Evolutionary conservation across 2,329 filamentous ascomycete genomes (phyloP).

Genomic region (Fusarium clavum): DNA sequence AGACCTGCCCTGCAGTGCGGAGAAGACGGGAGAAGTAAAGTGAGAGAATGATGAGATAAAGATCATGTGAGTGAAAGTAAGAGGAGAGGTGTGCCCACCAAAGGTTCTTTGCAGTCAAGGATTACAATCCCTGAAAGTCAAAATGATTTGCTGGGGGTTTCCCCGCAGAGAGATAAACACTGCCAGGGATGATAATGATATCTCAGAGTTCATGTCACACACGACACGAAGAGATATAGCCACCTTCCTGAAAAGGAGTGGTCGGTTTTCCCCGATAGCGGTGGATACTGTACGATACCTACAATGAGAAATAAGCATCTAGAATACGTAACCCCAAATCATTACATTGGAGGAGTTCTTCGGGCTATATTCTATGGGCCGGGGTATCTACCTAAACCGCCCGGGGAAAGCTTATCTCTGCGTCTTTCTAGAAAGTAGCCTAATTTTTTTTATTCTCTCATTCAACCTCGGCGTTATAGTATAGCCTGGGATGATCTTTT

Average conservation of each 20-base stretch:
- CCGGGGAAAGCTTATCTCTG: slow-evolving; percentile 22
- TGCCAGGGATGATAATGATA: slow-evolving; percentile 21
- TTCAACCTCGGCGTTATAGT: slow-evolving; percentile 7
- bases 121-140: not conserved
- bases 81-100: slow-evolving; percentile 8
- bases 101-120: not conserved
- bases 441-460: not conserved
- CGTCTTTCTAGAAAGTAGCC: slow-evolving; percentile 23
- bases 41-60: slow-evolving; percentile 24
- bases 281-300: slow-evolving; percentile 20
- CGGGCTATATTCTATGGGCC: not conserved
- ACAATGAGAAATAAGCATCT: not conserved
- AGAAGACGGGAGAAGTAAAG: slow-evolving; percentile 4
- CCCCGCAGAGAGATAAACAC: slow-evolving; percentile 44
- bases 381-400: not conserved
- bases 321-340: not conserved
- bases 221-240: slow-evolving; percentile 1
- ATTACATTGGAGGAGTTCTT: slow-evolving; percentile 6
- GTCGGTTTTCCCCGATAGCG: slow-evolving; percentile 24
- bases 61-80: slow-evolving; percentile 30
- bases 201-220: slow-evolving; percentile 9
- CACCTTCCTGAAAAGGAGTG: slow-evolving; percentile 37
- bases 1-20: slow-evolving; percentile 13
- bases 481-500: slow-evolving; percentile 14
- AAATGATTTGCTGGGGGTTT: slow-evolving; percentile 16